These are phyloP conservation scores for Lachancea sp. DNA, from an alignment of 805 yeast genomes.

Conservation along the genomic window DNA sequence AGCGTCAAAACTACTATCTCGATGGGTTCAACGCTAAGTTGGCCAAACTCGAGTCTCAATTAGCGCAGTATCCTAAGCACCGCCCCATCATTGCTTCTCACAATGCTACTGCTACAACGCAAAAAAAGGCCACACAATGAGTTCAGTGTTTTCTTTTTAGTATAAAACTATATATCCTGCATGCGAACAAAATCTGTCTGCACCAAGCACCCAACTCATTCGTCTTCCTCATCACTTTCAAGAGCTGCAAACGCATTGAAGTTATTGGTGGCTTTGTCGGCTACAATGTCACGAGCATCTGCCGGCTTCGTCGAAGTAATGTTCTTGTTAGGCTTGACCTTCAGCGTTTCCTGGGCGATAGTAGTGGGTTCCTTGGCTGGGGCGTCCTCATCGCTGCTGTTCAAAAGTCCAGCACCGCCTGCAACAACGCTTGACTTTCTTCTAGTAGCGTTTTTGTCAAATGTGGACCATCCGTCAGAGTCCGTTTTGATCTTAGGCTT, in stretches of 20 bases:
- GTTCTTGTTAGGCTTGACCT: slow-evolving; percentile 65
- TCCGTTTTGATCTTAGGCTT: slow-evolving; percentile 49
- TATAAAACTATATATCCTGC: neutral
- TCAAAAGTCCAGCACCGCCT: slow-evolving; percentile 6
- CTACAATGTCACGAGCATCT: slow-evolving; percentile 63
- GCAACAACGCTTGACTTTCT: slow-evolving; percentile 16
- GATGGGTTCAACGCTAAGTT: no score
- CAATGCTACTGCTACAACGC: no score
- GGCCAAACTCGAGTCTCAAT: no score
- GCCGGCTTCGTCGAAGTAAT: slow-evolving; percentile 69
- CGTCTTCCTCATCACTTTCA: slow-evolving; percentile 38
- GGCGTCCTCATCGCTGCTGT: slow-evolving; percentile 38
- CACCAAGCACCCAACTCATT: slow-evolving; percentile 35
- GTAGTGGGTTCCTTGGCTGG: slow-evolving; percentile 40
- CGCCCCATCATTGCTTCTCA: no score
- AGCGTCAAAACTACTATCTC: no score
- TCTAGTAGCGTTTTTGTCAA: slow-evolving; percentile 37
- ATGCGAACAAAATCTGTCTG: neutral
- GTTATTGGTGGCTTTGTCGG: slow-evolving; percentile 57
- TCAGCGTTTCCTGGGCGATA: slow-evolving; percentile 41
- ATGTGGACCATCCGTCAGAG: slow-evolving; percentile 81
- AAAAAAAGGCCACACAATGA: neutral
- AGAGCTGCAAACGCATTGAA: slow-evolving; percentile 83
- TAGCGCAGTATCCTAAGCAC: no score
- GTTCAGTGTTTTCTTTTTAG: neutral